phyloP scores from a whole-genome alignment of 2,329 filamentous ascomycete genomes.

The Neofusicoccum laricinum region DNA sequence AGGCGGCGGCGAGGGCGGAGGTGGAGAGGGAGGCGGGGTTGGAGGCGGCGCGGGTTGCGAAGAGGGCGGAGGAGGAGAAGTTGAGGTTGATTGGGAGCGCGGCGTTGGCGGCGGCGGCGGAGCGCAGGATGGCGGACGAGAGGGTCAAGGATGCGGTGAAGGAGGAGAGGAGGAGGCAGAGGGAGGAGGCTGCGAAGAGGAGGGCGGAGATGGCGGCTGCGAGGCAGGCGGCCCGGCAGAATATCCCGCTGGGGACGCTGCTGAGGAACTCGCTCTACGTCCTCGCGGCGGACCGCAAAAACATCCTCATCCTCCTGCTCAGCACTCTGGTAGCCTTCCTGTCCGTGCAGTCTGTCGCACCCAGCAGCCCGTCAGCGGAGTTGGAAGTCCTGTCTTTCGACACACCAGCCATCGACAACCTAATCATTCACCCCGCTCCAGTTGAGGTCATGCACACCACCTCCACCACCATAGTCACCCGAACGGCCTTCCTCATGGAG shows the following conservation, averaged over 20 bases:
- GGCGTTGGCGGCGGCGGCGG: slow-evolving; percentile 6
- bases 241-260: slow-evolving; percentile 47
- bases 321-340: background rate
- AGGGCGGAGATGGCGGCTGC: background rate
- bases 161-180: background rate
- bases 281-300: slow-evolving; percentile 47
- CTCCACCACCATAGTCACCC: background rate
- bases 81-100: slow-evolving; percentile 13
- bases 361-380: background rate
- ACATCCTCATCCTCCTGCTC: slow-evolving; percentile 39
- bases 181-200: background rate
- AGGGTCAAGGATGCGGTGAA: background rate
- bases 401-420: background rate
- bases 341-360: background rate
- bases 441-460: slow-evolving; percentile 31
- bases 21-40: slow-evolving; percentile 12
- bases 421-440: background rate
- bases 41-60: background rate
- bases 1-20: background rate
- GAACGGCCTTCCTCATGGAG: background rate
- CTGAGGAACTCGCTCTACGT: slow-evolving; percentile 49
- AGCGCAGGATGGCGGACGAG: slow-evolving; percentile 3
- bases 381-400: background rate
- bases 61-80: slow-evolving; percentile 21
- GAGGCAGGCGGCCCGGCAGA: slow-evolving; percentile 11